A percentile compares a stretch with the other conserved stretches of the same genome.
phyloP scores from a whole-genome alignment of 139 green algal genomes.

The Axilococcus clingmanii region DNA sequence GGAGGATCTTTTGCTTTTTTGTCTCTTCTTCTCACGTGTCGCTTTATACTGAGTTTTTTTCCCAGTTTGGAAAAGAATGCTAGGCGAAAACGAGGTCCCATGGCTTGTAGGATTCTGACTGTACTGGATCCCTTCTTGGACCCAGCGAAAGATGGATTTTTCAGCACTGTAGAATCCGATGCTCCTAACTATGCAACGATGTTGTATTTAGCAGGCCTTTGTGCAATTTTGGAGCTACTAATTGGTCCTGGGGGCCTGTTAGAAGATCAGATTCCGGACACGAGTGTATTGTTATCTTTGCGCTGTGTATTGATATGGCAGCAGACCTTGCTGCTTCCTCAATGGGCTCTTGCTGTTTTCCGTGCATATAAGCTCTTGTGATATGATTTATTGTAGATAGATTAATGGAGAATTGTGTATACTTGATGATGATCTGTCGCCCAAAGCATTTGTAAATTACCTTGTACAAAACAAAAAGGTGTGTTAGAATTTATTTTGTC shows the following conservation, averaged over 20 bases:
- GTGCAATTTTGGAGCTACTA: background rate
- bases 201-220: slow-evolving; percentile 3
- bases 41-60: slow-evolving; percentile 4
- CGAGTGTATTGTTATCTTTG: slow-evolving; percentile 2
- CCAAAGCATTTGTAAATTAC: no score
- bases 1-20: background rate
- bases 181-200: slow-evolving; percentile 16
- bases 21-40: background rate
- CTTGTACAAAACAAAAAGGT: no score
- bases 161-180: slow-evolving; percentile 6
- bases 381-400: no score
- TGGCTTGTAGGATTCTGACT: background rate
- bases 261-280: slow-evolving; percentile 7
- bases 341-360: slow-evolving; percentile 19
- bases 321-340: slow-evolving; percentile 16
- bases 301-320: slow-evolving; percentile 12
- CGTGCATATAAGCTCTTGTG: slow-evolving; percentile 9
- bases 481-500: no score
- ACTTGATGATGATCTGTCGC: no score
- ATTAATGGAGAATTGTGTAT: no score
- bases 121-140: slow-evolving; percentile 4
- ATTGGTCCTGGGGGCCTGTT: slow-evolving; percentile 13
- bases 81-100: background rate
- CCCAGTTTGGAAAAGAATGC: slow-evolving; percentile 10
- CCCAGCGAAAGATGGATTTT: slow-evolving; percentile 10